Conservation (phyloP, 441 rosid species). For the Jatropha podagrica region DNA sequence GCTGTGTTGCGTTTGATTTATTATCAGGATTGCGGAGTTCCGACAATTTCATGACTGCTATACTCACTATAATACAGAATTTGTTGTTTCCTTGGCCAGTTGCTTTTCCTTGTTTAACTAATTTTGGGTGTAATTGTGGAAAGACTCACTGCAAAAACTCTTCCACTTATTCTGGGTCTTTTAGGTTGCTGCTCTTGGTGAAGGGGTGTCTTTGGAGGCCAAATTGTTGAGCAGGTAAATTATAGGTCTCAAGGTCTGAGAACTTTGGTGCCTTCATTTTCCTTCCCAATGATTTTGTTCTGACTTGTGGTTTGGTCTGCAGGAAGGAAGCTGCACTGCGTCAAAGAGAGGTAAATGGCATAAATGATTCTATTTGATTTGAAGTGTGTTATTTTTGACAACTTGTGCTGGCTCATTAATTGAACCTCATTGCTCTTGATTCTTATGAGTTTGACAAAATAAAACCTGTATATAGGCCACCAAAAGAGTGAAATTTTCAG, state of each 20-base stretch:
- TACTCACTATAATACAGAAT: background rate
- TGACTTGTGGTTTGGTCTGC: slow-evolving; percentile 19
- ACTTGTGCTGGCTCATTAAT: slow-evolving; percentile 6
- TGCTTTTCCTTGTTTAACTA: background rate
- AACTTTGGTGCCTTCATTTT: background rate
- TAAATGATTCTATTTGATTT: slow-evolving; percentile 31
- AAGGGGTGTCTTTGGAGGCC: slow-evolving; percentile 94
- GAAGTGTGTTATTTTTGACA: slow-evolving; percentile 3
- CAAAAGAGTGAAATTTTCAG: slow-evolving; percentile 14
- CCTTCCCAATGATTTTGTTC: background rate
- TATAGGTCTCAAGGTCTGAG: background rate
- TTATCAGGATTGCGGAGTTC: background rate
- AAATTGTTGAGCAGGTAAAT: slow-evolving; percentile 54
- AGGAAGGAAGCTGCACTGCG: slow-evolving; percentile 95
- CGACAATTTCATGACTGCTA: background rate
- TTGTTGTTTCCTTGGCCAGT: background rate
- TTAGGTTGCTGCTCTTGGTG: slow-evolving; percentile 92
- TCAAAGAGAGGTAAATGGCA: slow-evolving; percentile 68
- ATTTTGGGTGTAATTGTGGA: background rate
- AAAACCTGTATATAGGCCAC: slow-evolving; percentile 11
- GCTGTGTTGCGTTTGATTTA: background rate
- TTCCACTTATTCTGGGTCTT: slow-evolving; percentile 22
- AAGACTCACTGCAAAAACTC: background rate
- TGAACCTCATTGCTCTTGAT: background rate
- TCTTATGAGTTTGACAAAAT: slow-evolving; percentile 5